phyloP scores from a whole-genome alignment of 2,329 filamentous ascomycete genomes.

The Diplodia seriata region DNA sequence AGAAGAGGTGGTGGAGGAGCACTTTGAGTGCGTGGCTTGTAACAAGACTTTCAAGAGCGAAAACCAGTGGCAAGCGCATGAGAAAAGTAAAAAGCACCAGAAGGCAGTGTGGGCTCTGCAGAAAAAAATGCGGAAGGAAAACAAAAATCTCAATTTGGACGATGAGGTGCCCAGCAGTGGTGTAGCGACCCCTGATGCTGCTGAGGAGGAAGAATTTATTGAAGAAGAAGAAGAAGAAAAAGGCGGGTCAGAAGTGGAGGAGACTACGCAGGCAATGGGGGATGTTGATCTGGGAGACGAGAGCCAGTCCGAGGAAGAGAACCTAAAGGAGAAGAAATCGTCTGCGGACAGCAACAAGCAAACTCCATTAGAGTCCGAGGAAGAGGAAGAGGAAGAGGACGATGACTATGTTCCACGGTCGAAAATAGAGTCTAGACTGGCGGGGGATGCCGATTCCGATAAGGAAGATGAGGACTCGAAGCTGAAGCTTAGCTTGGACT shows the following conservation, averaged over 20 bases:
- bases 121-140: slow-evolving; percentile 83
- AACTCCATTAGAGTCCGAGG: slow-evolving; percentile 31
- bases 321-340: not conserved
- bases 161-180: slow-evolving; percentile 46
- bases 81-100: slow-evolving; percentile 94
- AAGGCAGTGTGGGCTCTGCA: slow-evolving; percentile 84
- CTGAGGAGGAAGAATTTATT: slow-evolving; percentile 38
- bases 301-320: slow-evolving; percentile 47
- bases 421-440: slow-evolving; percentile 46
- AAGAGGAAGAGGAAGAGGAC: slow-evolving; percentile 31
- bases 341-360: not conserved
- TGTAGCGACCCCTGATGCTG: slow-evolving; percentile 42
- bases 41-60: slow-evolving; percentile 82
- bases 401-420: slow-evolving; percentile 48
- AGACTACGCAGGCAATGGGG: slow-evolving; percentile 23
- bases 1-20: slow-evolving; percentile 57
- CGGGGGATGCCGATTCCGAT: slow-evolving; percentile 32
- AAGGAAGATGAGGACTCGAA: slow-evolving; percentile 3
- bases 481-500: not conserved
- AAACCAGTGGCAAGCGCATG: slow-evolving; percentile 88
- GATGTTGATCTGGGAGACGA: slow-evolving; percentile 41
- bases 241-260: slow-evolving; percentile 30
- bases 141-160: slow-evolving; percentile 63
- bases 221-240: slow-evolving; percentile 35
- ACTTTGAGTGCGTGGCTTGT: slow-evolving; percentile 69